Evolutionary conservation across 2,329 filamentous ascomycete genomes (phyloP).

Genomic region (Mycosphaerelloides madeirae): DNA sequence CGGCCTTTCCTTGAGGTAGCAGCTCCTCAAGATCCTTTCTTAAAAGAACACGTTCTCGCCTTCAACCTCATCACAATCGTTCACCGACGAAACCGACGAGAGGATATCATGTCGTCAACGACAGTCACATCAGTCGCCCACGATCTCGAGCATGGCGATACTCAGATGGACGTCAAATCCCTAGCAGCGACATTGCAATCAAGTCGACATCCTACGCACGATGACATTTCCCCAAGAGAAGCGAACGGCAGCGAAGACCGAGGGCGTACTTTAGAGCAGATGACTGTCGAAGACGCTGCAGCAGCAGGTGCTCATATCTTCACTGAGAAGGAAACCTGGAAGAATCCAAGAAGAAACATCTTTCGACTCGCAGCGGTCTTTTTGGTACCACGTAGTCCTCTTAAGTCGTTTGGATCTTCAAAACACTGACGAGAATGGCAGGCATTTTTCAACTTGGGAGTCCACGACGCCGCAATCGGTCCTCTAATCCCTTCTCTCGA

Average conservation of each 20-base stretch:
- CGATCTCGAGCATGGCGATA: too few relatives aligned
- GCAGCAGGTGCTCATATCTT: neutral
- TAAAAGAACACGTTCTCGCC: too few relatives aligned
- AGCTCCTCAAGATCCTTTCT: too few relatives aligned
- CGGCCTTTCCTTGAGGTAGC: too few relatives aligned
- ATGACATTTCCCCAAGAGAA: neutral
- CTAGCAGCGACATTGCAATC: slow-evolving; percentile 1
- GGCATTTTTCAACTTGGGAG: slow-evolving; percentile 10
- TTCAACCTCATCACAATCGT: too few relatives aligned
- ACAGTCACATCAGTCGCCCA: too few relatives aligned
- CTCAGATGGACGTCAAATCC: slow-evolving; percentile 4
- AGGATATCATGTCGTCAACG: too few relatives aligned
- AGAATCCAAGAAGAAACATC: slow-evolving; percentile 7
- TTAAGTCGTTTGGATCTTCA: neutral
- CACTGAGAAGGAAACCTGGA: slow-evolving; percentile 10
- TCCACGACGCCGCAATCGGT: slow-evolving; percentile 11
- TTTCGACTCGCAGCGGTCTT: slow-evolving; percentile 7
- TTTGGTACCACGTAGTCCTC: neutral
- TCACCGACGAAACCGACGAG: too few relatives aligned
- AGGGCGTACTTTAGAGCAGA: slow-evolving; percentile 6
- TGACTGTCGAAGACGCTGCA: slow-evolving; percentile 3
- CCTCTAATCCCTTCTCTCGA: slow-evolving; percentile 36
- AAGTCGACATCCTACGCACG: neutral
- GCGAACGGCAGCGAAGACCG: neutral
- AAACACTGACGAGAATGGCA: neutral